These are phyloP conservation scores for Mortierella sp. DNA, from an alignment of 371 early-diverging fungal genomes.

Conservation along the genomic window DNA sequence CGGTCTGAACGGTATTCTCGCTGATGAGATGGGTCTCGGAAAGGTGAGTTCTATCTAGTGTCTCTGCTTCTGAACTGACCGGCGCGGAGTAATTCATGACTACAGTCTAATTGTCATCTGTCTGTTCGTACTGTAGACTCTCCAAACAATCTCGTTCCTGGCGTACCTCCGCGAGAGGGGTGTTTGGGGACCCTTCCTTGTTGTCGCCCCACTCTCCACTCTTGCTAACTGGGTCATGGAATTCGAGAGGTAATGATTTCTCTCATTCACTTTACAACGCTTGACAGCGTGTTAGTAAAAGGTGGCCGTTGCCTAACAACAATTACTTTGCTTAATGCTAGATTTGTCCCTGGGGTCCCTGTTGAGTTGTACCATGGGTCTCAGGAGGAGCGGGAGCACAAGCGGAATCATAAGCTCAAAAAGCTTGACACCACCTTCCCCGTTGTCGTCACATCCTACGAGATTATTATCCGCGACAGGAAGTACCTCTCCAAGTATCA, in stretches of 20 bases:
- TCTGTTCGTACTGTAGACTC: slow-evolving; percentile 70
- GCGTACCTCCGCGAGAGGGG: slow-evolving; percentile 85
- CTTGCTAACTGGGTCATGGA: slow-evolving; percentile 98
- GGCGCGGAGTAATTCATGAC: not conserved
- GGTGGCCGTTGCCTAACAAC: not conserved
- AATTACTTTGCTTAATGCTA: slow-evolving; percentile 14
- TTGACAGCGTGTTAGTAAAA: not conserved
- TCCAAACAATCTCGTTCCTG: slow-evolving; percentile 97
- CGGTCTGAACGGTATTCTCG: slow-evolving; percentile 98
- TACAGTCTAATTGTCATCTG: not conserved
- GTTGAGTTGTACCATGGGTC: slow-evolving; percentile 95
- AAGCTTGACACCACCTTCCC: slow-evolving; percentile 77
- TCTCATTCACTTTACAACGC: not conserved
- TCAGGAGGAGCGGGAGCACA: slow-evolving; percentile 81
- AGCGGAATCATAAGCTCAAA: slow-evolving; percentile 79
- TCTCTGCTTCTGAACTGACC: not conserved
- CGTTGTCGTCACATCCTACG: slow-evolving; percentile 92
- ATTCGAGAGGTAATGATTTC: slow-evolving; percentile 78
- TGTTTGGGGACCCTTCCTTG: slow-evolving; percentile 95
- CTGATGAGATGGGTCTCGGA: slow-evolving; percentile 99
- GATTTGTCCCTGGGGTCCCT: slow-evolving; percentile 89
- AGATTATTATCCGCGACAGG: slow-evolving; percentile 90
- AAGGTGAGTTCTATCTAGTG: slow-evolving; percentile 65
- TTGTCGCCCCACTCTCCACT: slow-evolving; percentile 97
- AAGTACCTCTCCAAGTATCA: slow-evolving; percentile 75